Base-by-base conservation (phyloP, 352 stramenopile species). In the Blastocystis sp. region DNA sequence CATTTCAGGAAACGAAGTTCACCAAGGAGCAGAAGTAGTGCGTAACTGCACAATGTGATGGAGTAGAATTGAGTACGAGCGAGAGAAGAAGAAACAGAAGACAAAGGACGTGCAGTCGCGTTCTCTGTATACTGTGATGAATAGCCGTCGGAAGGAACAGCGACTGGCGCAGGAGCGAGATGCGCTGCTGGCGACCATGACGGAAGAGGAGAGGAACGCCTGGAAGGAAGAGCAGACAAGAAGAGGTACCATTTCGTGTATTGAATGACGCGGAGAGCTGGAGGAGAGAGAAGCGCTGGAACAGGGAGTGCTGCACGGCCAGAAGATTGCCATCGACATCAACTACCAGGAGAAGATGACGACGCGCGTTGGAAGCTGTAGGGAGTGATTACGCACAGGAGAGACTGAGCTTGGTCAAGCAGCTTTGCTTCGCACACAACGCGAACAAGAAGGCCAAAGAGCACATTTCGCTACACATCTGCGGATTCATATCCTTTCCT, bases 341-440 rank as follows among this genome's bases (percentile, higher is more conserved):
- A 63, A 33, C 66, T 85, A 85, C 66, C 74, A 85, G 41, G 74
- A 85, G 29, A 85, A 45, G 33, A 85, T 85, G 74, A 59, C 74
- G 13, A 37, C 51, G 29, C 45, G 65, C 21, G 74, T 85, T n/a
- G 45, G 24, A 13, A 59, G 1, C 16, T 16, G 3, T 60, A 4
- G 26, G 0, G 1, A 1, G 66, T 81, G 13, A 24, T 85, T 6
- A 37, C 9, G n/a, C 26, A 3, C 39, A 85, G 74, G 74, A 85
- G 29, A 50, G 41, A 26, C 59, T 45, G 12, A 67, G 41, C 16
- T 31, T 85, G n/a, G 60, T 85, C 2, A 85, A 85, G 74, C 74
- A 85, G 33, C 29, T 85, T 1, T 85, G 74, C n/a, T 85, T 59
- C 31, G 35, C 45, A 19, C 74, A 85, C 45, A 85, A 85, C 31